phyloP scores from a whole-genome alignment of 441 rosid species.

The Syzygium malaccense region DNA sequence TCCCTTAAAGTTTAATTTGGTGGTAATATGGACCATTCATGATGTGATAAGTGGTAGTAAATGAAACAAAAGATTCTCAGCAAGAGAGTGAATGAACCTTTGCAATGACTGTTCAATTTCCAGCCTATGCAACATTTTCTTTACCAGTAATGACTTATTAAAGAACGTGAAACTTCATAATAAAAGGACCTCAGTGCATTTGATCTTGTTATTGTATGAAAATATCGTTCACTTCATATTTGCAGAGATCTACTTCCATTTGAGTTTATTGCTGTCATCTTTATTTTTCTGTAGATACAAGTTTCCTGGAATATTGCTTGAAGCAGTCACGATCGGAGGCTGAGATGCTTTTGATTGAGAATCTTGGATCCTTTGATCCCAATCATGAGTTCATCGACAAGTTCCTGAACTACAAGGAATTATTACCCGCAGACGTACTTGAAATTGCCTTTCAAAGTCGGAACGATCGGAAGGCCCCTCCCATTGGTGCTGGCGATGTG shows the following conservation, averaged over 20 bases:
- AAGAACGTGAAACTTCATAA: background rate
- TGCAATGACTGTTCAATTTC: background rate
- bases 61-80: background rate
- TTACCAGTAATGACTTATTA: background rate
- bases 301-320: slow-evolving; percentile 85
- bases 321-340: slow-evolving; percentile 97
- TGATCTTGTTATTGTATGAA: background rate
- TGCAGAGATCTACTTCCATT: background rate
- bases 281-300: slow-evolving; percentile 45
- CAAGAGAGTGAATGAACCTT: background rate
- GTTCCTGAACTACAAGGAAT: slow-evolving; percentile 77
- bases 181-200: background rate
- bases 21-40: background rate
- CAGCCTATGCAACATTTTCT: background rate
- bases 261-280: background rate
- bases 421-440: slow-evolving; percentile 65
- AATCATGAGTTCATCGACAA: slow-evolving; percentile 87
- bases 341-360: slow-evolving; percentile 67
- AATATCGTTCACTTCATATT: background rate
- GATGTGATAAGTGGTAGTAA: background rate
- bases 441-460: slow-evolving; percentile 64
- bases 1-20: background rate
- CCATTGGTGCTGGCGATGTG: slow-evolving; percentile 24
- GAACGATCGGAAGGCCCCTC: slow-evolving; percentile 37
- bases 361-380: slow-evolving; percentile 74